These are phyloP conservation scores for Acephala macrosclerotiorum DNA, from an alignment of 2,329 filamentous ascomycete species.

Conservation along the genomic window DNA sequence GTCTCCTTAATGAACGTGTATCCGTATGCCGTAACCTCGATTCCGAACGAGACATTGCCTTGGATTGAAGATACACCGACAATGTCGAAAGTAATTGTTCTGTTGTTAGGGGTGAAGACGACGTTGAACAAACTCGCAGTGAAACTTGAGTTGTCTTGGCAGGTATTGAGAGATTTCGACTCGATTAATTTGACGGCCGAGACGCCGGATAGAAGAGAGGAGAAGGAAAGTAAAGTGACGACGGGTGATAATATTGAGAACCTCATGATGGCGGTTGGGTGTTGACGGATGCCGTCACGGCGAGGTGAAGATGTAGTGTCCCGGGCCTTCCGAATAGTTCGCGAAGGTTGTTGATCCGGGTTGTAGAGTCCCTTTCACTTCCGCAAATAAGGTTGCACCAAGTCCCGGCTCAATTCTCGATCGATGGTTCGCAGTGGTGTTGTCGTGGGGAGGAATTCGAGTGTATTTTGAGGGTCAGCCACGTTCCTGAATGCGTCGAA, in stretches of 20 bases:
- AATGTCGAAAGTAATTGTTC: conserved; percentile 75
- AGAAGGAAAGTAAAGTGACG: conserved; percentile 38
- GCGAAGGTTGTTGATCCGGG: conserved; percentile 24
- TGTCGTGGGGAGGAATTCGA: background rate
- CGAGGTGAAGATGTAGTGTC: conserved; percentile 26
- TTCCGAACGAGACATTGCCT: conserved; percentile 80
- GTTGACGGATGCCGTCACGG: conserved; percentile 37
- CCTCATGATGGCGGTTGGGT: conserved; percentile 39
- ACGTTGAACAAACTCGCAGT: conserved; percentile 90
- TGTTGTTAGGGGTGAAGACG: conserved; percentile 78
- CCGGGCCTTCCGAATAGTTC: conserved; percentile 34
- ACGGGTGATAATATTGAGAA: conserved; percentile 39
- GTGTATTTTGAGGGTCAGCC: conserved; percentile 15
- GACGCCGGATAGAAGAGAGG: conserved; percentile 38
- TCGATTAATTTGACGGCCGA: conserved; percentile 56
- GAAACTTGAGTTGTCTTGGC: conserved; percentile 84
- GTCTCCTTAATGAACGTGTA: conserved; percentile 72
- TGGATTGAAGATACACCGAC: conserved; percentile 84
- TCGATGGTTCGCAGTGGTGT: conserved; percentile 13
- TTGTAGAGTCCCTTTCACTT: conserved; percentile 15
- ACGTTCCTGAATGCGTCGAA: conserved; percentile 20
- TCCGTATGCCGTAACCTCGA: conserved; percentile 83
- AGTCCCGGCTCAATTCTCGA: conserved; percentile 8
- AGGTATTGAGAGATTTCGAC: conserved; percentile 85
- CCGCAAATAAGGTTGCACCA: conserved; percentile 11